Base-by-base conservation (phyloP, 257 asterid genomes). In the Knoxia roxburghii region DNA sequence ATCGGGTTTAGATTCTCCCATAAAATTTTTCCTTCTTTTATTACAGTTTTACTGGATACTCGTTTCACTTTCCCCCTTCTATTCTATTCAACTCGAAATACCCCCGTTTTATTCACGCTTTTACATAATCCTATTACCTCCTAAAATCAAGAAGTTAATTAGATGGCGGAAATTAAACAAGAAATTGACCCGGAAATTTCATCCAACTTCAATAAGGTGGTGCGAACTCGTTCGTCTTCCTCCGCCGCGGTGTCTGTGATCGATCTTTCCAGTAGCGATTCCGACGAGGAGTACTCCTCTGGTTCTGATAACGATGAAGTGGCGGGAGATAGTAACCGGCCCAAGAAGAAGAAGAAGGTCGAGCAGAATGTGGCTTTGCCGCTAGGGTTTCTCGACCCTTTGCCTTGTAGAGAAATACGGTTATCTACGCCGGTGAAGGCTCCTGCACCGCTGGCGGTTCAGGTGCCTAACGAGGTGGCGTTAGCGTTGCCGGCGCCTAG, bases 321-420 rank as follows among this genome's bases (percentile, higher is more conserved):
- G 66, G 60, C 15, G 24, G 58, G 66, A 39, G 66, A 61, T 12
- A 15, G 39, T 21, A 23, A 13, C 37, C 46, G 40, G 66, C 39
- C 61, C 71, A 77, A 66, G 76, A 89, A 82, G 89, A 82, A 83
- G 71, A 84, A 62, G 73, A 84, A n/a, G 63, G 27, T 61, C 53
- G 82, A 67, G 46, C 67, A 41, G 52, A 65, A 12, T 32, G 78
- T 74, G 12, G 73, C 82, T n/a, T 77, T 91, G 71, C 96, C 96
- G n/a, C 32, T 81, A 54, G 97, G 96, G 9, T 91, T 88, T 68
- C 55, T 91, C 67, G 97, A 91, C 64, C 96, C 96, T 30, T 72
- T 87, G 57, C 95, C 89, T n/a, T 26, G 49, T 0, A 73, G 35
- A 23, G 77, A 69, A 21, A 17, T 21, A 39, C 46, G 15, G 32